A percentile compares a stretch with the other conserved stretches of the same genome.
Conservation (phyloP, 1,139 yeast species). For the Lodderomyces jiufengensis region DNA sequence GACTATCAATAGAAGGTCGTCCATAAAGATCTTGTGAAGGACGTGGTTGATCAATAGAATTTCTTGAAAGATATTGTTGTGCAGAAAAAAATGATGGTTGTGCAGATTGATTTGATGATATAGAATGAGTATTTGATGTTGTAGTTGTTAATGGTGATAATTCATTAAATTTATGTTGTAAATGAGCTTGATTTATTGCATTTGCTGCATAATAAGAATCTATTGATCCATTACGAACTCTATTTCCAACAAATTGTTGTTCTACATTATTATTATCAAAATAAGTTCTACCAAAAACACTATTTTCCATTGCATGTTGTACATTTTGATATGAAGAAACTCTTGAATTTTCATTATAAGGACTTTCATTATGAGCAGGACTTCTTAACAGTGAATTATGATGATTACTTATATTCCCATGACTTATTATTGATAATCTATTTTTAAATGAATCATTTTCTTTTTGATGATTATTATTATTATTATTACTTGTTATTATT, state of each 20-base stretch:
- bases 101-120: conserved; percentile 39
- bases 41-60: conserved; percentile 38
- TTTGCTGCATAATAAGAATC: conserved; percentile 18
- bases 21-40: conserved; percentile 32
- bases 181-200: conserved; percentile 12
- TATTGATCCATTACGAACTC: conserved; percentile 17
- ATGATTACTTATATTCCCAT: conserved; percentile 5
- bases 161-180: conserved; percentile 20
- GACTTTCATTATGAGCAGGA: conserved; percentile 9
- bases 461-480: conserved; percentile 8
- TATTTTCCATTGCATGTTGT: conserved; percentile 3
- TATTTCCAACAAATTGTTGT: conserved; percentile 10
- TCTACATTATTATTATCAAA: conserved; percentile 11
- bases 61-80: conserved; percentile 38
- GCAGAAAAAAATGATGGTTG: conserved; percentile 48
- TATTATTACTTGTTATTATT: conserved; percentile 10
- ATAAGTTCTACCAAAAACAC: conserved; percentile 9
- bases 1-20: conserved; percentile 13
- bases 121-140: conserved; percentile 43
- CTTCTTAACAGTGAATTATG: conserved; percentile 5
- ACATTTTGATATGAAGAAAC: conserved; percentile 13
- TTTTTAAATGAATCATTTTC: conserved; percentile 12
- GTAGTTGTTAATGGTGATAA: conserved; percentile 46
- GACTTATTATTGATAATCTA: conserved; percentile 10
- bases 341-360: conserved; percentile 13